Conservation (phyloP, 1,284 basidiomycete genomes). For the Moniliella sp. region DNA sequence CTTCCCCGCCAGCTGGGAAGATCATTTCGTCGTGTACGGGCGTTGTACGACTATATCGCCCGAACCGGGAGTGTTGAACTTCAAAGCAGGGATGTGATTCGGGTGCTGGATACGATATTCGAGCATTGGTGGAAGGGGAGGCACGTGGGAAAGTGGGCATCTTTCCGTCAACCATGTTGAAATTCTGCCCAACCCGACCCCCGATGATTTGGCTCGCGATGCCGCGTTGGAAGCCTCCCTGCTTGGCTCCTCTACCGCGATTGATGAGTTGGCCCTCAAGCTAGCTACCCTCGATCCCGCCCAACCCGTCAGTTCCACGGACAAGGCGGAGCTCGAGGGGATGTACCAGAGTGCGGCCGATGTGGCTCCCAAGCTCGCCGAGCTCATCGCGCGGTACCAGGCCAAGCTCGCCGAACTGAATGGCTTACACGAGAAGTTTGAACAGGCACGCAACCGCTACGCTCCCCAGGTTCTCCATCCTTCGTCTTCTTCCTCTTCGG, state of each 20-base stretch:
- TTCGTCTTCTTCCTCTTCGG: too few species aligned
- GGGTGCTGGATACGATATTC: conserved; percentile 80
- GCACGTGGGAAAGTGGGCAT: conserved; percentile 78
- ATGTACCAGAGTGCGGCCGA: conserved; percentile 72
- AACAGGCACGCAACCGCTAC: too few species aligned
- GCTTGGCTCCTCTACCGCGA: conserved; percentile 59
- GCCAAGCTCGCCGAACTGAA: conserved; percentile 44
- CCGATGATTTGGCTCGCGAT: conserved; percentile 56
- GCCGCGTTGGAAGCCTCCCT: conserved; percentile 71
- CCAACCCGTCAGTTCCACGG: conserved; percentile 66
- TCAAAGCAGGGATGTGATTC: conserved; percentile 83
- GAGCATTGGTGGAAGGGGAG: conserved; percentile 98
- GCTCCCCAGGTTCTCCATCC: too few species aligned
- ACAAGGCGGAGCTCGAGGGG: conserved; percentile 76
- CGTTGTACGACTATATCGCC: conserved; percentile 70
- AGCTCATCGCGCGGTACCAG: conserved; percentile 77
- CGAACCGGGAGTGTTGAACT: conserved; percentile 72
- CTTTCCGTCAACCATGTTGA: conserved; percentile 93
- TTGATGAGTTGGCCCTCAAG: conserved; percentile 65
- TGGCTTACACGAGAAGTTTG: conserved; percentile 69
- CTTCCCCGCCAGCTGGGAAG: too few species aligned
- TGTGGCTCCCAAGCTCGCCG: conserved; percentile 76
- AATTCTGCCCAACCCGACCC: conserved; percentile 63
- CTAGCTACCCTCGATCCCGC: conserved; percentile 52
- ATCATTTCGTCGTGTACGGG: conserved; percentile 59